Conservation (phyloP, 208 protist species). For the Crithidia sp. region DNA sequence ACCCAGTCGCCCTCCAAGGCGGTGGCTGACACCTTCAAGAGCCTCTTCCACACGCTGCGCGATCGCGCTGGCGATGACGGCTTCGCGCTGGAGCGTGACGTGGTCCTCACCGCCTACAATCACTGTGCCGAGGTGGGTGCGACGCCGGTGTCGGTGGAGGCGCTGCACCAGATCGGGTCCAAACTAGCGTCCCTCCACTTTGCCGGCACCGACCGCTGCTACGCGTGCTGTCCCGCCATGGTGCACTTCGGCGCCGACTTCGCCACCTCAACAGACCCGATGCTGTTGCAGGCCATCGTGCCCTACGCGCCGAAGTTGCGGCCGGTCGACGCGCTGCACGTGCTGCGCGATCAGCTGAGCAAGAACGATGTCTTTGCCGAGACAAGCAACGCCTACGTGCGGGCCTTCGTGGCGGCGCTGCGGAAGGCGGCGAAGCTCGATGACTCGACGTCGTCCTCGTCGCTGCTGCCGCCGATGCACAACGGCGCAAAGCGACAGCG, state of each 20-base stretch:
- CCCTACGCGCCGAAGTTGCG: conserved; percentile 79
- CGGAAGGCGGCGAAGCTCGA: conserved; percentile 78
- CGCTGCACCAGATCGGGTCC: conserved; percentile 66
- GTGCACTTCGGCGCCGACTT: conserved; percentile 79
- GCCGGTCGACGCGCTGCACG: conserved; percentile 58
- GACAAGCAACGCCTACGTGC: conserved; percentile 55
- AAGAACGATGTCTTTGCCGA: conserved; percentile 56
- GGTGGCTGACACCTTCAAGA: conserved; percentile 80
- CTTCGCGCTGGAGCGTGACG: conserved; percentile 70
- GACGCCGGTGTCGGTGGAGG: conserved; percentile 63
- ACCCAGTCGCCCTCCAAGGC: conserved; percentile 66
- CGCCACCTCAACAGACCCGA: conserved; percentile 66
- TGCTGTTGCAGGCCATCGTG: conserved; percentile 68
- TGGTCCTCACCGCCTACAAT: conserved; percentile 71
- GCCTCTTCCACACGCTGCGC: conserved; percentile 78
- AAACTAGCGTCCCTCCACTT: conserved; percentile 89
- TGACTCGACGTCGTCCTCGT: conserved; percentile 22
- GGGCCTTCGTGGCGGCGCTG: conserved; percentile 64
- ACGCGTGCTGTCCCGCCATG: conserved; percentile 58
- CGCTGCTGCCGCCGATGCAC: neutral
- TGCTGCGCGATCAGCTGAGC: conserved; percentile 44
- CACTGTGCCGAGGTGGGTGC: conserved; percentile 64
- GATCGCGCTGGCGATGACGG: conserved; percentile 59
- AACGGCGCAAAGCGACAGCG: conserved; percentile 38
- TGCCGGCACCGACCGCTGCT: conserved; percentile 70